Evolutionary conservation across 2,329 filamentous ascomycete genomes (phyloP), one percentile per base, ranked within the genome.

Genomic region (Colletotrichum neosansevieriae): DNA sequence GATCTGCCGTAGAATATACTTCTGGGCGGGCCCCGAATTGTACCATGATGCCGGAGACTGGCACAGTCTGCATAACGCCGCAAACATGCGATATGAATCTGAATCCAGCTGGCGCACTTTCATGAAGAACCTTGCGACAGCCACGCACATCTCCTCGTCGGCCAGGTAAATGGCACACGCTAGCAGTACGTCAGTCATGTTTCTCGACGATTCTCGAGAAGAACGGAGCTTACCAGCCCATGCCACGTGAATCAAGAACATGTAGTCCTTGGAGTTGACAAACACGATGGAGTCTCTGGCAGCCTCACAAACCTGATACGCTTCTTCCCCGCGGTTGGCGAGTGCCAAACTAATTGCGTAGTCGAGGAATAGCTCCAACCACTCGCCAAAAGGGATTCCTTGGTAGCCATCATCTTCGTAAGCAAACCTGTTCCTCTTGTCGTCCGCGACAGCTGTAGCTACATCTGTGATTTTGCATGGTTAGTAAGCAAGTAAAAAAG

Each of bases 281-380:
- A 96, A 98, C 21, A 98, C 89, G 60, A 92, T 94, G 13, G 94
- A 93, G 75, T 93, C 90, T 56, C 90, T 86, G 1, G 93, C 93
- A 6, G 92, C 89, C 70, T 94, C 89, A 72, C 97, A 91, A 7
- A 94, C 88, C 58, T 91, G 89, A 77, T 97, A 98, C 58, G 93
- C 91, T 70, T 93, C 90, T 47, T 90, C 85, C 13, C 87, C 83
- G 54, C 91, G 88, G 38, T 90, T 90, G 19, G 85, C 82, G 47
- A 89, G 87, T 7, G 94, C 92, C 36, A 96, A 86, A 5, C 91
- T 85, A 54, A 98, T 85, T 3, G 94, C 92, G 76, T 97, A 97
- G 74, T 96, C 92, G 40, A 97, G 86, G 76, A 99, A 97, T 1
- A 97, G 85, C 72, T 97, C 92, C 3, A 98, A 86, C 96, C 96